A percentile compares a stretch with the other conserved stretches of the same genome.
These are phyloP conservation scores for Russula earlei DNA, from an alignment of 768 basidiomycete genomes.

Conservation along the genomic window DNA sequence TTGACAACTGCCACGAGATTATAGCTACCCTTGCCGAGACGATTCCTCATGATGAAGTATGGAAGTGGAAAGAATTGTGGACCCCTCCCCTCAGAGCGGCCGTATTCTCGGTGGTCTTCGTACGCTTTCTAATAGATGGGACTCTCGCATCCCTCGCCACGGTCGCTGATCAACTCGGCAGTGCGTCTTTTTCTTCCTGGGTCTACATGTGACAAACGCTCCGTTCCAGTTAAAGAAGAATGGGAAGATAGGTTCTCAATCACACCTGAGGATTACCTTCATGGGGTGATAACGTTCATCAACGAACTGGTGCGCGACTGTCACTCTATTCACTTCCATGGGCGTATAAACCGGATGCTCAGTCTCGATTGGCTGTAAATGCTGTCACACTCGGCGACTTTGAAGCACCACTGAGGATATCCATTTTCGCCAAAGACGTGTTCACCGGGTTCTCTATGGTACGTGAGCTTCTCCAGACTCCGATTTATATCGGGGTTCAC, in stretches of 20 bases:
- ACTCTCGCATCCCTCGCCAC: constrained; percentile 48
- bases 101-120: constrained; percentile 55
- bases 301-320: constrained; percentile 60
- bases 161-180: constrained; percentile 49
- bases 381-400: constrained; percentile 77
- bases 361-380: constrained; percentile 77
- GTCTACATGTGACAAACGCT: not conserved
- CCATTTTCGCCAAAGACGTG: constrained; percentile 68
- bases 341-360: not conserved
- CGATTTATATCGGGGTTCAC: not conserved
- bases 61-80: constrained; percentile 85
- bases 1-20: constrained; percentile 45
- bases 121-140: constrained; percentile 53
- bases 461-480: constrained; percentile 5
- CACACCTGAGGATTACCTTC: constrained; percentile 72
- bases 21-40: constrained; percentile 43
- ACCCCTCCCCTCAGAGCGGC: constrained; percentile 55
- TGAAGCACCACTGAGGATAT: constrained; percentile 69
- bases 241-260: constrained; percentile 60
- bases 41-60: constrained; percentile 64
- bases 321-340: not conserved
- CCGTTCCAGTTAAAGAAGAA: constrained; percentile 47
- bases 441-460: constrained; percentile 85
- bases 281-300: constrained; percentile 65
- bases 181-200: constrained; percentile 34